These are phyloP conservation scores for Cyclotella cryptica DNA, from an alignment of 108 stramenopile species.

Conservation along the genomic window DNA sequence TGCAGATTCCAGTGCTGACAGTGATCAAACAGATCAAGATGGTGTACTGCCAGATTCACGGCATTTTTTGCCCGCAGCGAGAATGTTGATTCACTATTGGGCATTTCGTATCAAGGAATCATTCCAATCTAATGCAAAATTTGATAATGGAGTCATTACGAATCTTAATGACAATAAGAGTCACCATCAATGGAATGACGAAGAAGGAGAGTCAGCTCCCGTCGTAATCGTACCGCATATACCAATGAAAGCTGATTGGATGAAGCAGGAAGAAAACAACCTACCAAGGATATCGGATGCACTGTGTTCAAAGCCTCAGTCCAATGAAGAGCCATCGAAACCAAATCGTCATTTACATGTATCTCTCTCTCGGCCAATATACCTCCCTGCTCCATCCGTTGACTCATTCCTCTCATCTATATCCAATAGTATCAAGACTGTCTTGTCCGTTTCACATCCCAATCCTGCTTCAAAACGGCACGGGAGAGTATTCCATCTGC, in stretches of 20 bases:
- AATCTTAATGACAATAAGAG: neutral
- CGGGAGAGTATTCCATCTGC: slow-evolving; percentile 21
- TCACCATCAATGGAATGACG: neutral
- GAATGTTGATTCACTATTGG: neutral
- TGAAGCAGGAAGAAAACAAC: neutral
- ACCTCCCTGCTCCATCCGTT: slow-evolving; percentile 45
- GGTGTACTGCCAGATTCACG: slow-evolving; percentile 4
- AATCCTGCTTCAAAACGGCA: neutral
- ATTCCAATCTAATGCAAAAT: neutral
- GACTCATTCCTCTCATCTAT: slow-evolving; percentile 36
- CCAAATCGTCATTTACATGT: slow-evolving; percentile 12
- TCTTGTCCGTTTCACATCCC: slow-evolving; percentile 3
- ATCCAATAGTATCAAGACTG: slow-evolving; percentile 20
- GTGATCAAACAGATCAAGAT: slow-evolving; percentile 13
- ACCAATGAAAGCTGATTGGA: slow-evolving; percentile 29
- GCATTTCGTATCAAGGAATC: slow-evolving; percentile 16
- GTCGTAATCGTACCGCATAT: slow-evolving; percentile 39
- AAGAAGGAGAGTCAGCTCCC: neutral
- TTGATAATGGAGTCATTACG: neutral
- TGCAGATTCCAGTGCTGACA: slow-evolving; percentile 16
- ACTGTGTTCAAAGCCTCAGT: slow-evolving; percentile 4
- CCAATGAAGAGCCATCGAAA: neutral
- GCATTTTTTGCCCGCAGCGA: neutral
- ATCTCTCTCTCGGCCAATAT: slow-evolving; percentile 44
- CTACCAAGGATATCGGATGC: neutral